Percentiles rank a stretch among this genome's conserved stretches.
Conservation (phyloP, 164 flowering plant species). For the Houttuynia cordata region DNA sequence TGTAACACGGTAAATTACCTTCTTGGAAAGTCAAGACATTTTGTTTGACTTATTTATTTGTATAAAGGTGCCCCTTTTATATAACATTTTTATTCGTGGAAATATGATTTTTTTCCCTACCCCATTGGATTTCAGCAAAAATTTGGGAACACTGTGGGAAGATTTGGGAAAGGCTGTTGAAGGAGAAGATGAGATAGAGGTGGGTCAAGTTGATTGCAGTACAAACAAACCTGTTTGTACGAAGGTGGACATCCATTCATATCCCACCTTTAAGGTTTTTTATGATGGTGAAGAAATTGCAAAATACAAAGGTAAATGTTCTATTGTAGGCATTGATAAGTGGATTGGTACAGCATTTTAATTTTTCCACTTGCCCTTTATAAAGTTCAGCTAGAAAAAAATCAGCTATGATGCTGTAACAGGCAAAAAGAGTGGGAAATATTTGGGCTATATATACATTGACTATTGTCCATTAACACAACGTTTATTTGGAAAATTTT, state of each 20-base stretch:
- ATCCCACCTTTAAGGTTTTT: constrained; percentile 92
- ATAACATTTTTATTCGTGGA: neutral
- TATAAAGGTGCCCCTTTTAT: neutral
- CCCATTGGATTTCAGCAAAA: constrained; percentile 48
- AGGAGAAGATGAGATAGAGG: constrained; percentile 86
- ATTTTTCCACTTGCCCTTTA: no score
- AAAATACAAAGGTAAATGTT: constrained; percentile 61
- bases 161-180: constrained; percentile 78
- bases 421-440: no score
- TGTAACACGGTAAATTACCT: neutral
- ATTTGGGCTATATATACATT: no score
- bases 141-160: constrained; percentile 90
- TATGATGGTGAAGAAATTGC: constrained; percentile 91
- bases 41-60: no score
- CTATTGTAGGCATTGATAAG: neutral
- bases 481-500: no score
- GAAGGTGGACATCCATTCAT: constrained; percentile 89
- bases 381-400: no score
- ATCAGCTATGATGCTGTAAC: no score
- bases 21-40: neutral
- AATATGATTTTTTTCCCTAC: neutral
- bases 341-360: neutral
- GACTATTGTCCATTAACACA: no score
- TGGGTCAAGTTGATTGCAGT: constrained; percentile 88
- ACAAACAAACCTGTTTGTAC: constrained; percentile 57